Evolutionary conservation across 805 yeast species (phyloP).

Genomic region (Monosporozyma aerobia): DNA sequence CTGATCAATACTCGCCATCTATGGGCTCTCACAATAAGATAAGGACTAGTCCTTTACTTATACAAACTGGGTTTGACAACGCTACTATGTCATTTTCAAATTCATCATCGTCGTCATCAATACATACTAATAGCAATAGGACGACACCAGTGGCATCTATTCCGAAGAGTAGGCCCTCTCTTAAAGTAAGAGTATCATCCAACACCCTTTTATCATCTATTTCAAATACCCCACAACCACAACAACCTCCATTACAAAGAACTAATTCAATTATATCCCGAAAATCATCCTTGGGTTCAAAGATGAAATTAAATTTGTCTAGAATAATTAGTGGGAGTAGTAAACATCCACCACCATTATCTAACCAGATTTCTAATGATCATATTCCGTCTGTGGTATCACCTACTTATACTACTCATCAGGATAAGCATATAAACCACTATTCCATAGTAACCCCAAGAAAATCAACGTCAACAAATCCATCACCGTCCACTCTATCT

Average conservation of each 20-base stretch:
- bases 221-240: background rate
- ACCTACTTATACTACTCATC: background rate
- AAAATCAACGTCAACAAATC: background rate
- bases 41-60: background rate
- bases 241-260: background rate
- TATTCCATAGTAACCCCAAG: background rate
- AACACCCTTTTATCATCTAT: background rate
- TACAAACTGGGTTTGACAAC: background rate
- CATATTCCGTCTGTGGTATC: background rate
- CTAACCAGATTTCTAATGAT: background rate
- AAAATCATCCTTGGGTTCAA: slow-evolving; percentile 21
- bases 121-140: background rate
- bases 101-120: background rate
- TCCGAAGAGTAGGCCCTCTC: background rate
- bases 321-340: slow-evolving; percentile 20
- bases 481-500: background rate
- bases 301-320: slow-evolving; percentile 21
- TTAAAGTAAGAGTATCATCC: background rate
- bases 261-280: background rate
- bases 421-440: background rate
- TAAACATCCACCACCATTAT: background rate
- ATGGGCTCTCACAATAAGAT: background rate
- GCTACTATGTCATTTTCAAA: background rate
- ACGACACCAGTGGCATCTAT: background rate
- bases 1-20: background rate